Evolutionary conservation across 2,329 filamentous ascomycete species (phyloP), one percentile per base, ranked within the genome.

Genomic region (Sclerotinia minor): DNA sequence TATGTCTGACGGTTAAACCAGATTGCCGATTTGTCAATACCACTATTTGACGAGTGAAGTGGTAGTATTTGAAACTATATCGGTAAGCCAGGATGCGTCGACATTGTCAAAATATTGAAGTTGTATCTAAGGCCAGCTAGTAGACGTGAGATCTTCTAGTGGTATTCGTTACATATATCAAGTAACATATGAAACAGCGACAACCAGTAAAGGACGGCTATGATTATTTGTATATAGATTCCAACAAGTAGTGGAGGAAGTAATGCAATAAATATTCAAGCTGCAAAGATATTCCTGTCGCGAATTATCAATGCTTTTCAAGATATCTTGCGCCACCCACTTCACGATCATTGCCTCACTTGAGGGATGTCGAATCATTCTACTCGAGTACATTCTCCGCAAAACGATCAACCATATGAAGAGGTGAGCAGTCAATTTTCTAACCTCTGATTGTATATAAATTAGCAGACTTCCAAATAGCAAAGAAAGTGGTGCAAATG

Each of bases 21-120:
- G 41, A 17, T 47, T 60, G 57, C 9, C 44, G 57, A 21, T n/a
- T 47, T 60, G 57, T 35, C 44, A 60, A 60, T 60, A 60, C 26
- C 57, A 47, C 41, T 44, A 47, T 60, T 60, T 47, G 44, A 60
- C 41, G 13, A 60, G 57, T n/a, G 6, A n/a, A 17, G 1, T 19
- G 19, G 11, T 17, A 15, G 19, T 29, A 17, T 8, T 60, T 24
- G 41, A 17, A 3, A 21, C 5, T 35, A 60, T 47, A 47, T 32
- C 29, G 11, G 1, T 35, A 60, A 47, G 44, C 57, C 26, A 35
- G 5, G 2, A 35, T 35, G 44, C 57, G 26, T 7, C 41, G 26
- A 45, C 21, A 32, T 19, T 47, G 3, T 41, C 13, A 26, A 57
- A 57, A 24, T 19, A 38, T 17, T 47, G 19, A 5, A 9, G 13